Percentiles rank a stretch among this genome's conserved stretches.
These are phyloP conservation scores for Gynandropsis gynandra DNA, from an alignment of 345 rosid genomes.

Conservation along the genomic window DNA sequence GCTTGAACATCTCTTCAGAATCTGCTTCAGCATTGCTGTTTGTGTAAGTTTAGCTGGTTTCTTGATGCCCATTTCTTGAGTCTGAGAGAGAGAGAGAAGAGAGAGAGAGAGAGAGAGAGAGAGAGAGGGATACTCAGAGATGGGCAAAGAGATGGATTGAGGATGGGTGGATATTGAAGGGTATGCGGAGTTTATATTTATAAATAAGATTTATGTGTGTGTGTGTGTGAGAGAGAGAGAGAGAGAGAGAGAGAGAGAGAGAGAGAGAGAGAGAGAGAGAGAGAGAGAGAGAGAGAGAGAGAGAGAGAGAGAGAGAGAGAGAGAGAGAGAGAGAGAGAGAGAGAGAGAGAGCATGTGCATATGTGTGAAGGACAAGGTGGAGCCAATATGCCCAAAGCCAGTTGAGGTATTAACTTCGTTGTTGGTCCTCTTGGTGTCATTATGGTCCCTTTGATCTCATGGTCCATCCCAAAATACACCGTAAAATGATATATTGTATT, in stretches of 20 bases:
- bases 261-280: conserved; percentile 23
- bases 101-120: conserved; percentile 15
- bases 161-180: conserved; percentile 26
- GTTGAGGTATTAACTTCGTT: conserved; percentile 26
- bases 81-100: conserved; percentile 9
- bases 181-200: conserved; percentile 30
- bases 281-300: conserved; percentile 24
- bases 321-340: conserved; percentile 14
- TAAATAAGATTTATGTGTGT: conserved; percentile 24
- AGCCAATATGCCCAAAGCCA: conserved; percentile 37
- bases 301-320: conserved; percentile 15
- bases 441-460: conserved; percentile 41
- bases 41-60: conserved; percentile 47
- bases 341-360: conserved; percentile 42
- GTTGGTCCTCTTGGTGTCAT: conserved; percentile 50
- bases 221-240: conserved; percentile 17
- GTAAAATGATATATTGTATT: conserved; percentile 10
- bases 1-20: conserved; percentile 62
- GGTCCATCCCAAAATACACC: conserved; percentile 33
- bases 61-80: conserved; percentile 43
- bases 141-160: conserved; percentile 6
- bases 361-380: conserved; percentile 40
- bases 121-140: conserved; percentile 11
- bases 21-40: conserved; percentile 49
- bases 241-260: conserved; percentile 18